Evolutionary conservation across 345 rosid species (phyloP).

Genomic region (Hibiscus mutabilis): DNA sequence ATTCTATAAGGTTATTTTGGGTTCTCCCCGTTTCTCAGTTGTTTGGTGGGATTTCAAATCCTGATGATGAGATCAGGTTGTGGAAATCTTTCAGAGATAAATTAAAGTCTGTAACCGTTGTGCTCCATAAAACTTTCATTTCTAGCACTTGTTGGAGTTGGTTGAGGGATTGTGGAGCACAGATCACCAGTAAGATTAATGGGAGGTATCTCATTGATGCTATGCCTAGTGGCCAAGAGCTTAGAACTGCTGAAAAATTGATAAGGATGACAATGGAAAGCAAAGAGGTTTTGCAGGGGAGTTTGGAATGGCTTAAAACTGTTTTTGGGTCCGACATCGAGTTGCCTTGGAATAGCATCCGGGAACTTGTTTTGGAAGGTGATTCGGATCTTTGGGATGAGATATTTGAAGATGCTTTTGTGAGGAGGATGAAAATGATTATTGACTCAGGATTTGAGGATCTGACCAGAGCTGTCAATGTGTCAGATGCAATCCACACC

Average conservation of each 20-base stretch:
- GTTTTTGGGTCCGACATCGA: constrained; percentile 96
- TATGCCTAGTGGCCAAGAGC: constrained; percentile 61
- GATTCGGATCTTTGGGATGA: constrained; percentile 96
- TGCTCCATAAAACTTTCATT: constrained; percentile 50
- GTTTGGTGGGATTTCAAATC: constrained; percentile 93
- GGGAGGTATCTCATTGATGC: constrained; percentile 64
- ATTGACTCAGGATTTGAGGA: constrained; percentile 60
- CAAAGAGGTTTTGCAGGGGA: constrained; percentile 78
- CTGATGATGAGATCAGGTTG: constrained; percentile 81
- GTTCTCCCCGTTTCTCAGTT: constrained; percentile 90
- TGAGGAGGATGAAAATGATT: constrained; percentile 76
- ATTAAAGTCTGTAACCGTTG: constrained; percentile 50
- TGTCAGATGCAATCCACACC: constrained; percentile 41
- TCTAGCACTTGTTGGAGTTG: constrained; percentile 64
- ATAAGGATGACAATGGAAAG: constrained; percentile 75
- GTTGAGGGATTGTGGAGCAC: constrained; percentile 70
- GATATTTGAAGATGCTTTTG: constrained; percentile 91
- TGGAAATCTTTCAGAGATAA: constrained; percentile 85
- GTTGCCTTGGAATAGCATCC: constrained; percentile 92
- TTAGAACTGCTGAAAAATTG: constrained; percentile 75
- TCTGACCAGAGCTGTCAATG: constrained; percentile 47
- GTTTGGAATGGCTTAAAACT: constrained; percentile 89
- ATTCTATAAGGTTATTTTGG: constrained; percentile 75
- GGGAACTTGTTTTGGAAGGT: constrained; percentile 81
- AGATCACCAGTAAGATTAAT: constrained; percentile 53